Evolutionary conservation across 208 protist genomes (phyloP).

Genomic region (Trypanosoma caninum): DNA sequence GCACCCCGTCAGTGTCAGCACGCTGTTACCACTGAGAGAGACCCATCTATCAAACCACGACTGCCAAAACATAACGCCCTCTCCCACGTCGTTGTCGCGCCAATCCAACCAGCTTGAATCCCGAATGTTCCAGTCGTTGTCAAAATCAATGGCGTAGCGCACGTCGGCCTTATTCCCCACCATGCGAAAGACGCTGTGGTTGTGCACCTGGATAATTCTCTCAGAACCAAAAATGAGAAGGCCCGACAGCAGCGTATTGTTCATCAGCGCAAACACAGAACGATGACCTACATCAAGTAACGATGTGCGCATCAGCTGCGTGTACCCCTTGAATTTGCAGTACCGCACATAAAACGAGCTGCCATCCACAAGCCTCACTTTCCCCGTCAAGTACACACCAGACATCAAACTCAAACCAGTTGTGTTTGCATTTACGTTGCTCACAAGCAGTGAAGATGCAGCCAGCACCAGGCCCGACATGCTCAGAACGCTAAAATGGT

Average conservation of each 20-base stretch:
- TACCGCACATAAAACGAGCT: conserved; percentile 10
- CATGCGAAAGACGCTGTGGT: conserved; percentile 8
- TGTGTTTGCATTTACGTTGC: background rate
- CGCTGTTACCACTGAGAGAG: conserved; percentile 3
- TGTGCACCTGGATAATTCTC: background rate
- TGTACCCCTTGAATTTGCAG: background rate
- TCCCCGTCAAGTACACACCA: background rate
- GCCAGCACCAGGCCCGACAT: too few species aligned
- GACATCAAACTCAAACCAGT: background rate
- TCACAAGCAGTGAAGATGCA: conserved; percentile 2
- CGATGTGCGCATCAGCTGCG: background rate
- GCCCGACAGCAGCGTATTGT: background rate
- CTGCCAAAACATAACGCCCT: background rate
- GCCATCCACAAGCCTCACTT: conserved; percentile 1
- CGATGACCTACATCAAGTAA: background rate
- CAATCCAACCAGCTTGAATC: conserved; percentile 6
- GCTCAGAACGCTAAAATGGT: too few species aligned
- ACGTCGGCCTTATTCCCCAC: background rate
- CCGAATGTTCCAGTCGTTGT: background rate
- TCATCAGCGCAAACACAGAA: conserved; percentile 1
- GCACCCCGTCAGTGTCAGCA: background rate
- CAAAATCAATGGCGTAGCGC: background rate
- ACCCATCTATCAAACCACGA: background rate
- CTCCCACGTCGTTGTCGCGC: conserved; percentile 3
- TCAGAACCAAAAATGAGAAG: background rate